These are phyloP conservation scores for Pichia sp. DNA, from an alignment of 1,139 yeast genomes.

Conservation along the genomic window DNA sequence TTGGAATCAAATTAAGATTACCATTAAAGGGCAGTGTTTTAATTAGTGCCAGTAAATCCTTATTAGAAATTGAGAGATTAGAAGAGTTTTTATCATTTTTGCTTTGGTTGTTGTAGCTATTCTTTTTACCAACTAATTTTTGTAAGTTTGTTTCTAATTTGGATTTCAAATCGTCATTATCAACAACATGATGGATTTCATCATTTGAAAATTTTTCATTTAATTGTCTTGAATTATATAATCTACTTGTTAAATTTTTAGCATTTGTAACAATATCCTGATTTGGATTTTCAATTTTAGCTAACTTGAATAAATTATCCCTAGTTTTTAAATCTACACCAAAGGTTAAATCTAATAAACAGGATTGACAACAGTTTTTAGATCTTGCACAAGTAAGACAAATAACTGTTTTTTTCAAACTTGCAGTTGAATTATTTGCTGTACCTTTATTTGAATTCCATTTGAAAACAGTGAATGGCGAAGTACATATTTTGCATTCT, in stretches of 20 bases:
- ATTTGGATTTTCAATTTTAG: constrained; percentile 43
- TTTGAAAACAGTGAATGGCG: constrained; percentile 75
- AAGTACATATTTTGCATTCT: constrained; percentile 71
- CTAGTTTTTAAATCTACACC: constrained; percentile 73
- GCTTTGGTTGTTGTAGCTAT: not conserved
- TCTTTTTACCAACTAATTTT: constrained; percentile 4
- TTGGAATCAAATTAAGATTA: constrained; percentile 37
- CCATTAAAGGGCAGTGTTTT: constrained; percentile 60
- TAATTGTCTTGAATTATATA: constrained; percentile 46
- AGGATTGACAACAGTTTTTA: constrained; percentile 80
- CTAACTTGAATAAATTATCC: constrained; percentile 75
- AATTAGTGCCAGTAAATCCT: constrained; percentile 44
- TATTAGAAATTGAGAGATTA: constrained; percentile 18
- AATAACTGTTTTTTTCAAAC: constrained; percentile 46
- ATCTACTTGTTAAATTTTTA: constrained; percentile 42
- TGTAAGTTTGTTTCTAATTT: constrained; percentile 19
- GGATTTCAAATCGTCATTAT: constrained; percentile 28
- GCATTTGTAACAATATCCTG: constrained; percentile 33
- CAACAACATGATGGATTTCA: constrained; percentile 22
- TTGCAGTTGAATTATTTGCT: constrained; percentile 27
- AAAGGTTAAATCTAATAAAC: constrained; percentile 75
- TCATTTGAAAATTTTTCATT: constrained; percentile 31
- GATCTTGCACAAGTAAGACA: constrained; percentile 76
- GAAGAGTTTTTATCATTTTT: not conserved
- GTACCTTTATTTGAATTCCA: constrained; percentile 43